Conservation (phyloP, 495 filamentous ascomycete genomes). For the Platismatia glauca region DNA sequence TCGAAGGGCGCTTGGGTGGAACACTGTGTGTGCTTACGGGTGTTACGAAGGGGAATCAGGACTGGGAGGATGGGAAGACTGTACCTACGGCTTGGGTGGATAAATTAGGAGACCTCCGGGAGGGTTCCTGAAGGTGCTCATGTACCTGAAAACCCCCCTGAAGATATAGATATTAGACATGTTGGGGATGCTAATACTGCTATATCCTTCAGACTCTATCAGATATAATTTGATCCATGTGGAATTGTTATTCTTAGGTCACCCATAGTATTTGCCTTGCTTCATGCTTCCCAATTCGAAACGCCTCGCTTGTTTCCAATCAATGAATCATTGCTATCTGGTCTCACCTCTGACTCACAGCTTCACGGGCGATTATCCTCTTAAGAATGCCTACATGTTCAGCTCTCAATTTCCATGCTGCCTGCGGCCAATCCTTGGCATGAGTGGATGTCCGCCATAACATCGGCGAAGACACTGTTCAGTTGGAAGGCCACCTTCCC, state of each 20-base stretch:
- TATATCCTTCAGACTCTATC: background rate
- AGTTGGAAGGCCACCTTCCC: constrained; percentile 55
- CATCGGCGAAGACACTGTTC: constrained; percentile 62
- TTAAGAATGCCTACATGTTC: background rate
- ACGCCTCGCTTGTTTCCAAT: constrained; percentile 4
- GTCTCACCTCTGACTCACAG: background rate
- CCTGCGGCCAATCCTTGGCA: constrained; percentile 47
- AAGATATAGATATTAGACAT: background rate
- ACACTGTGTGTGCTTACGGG: constrained; percentile 89
- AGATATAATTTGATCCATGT: background rate
- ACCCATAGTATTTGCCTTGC: background rate
- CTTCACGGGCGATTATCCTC: background rate
- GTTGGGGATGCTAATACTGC: background rate
- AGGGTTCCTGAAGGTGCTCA: background rate
- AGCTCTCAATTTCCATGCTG: constrained; percentile 20
- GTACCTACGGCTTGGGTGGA: constrained; percentile 75
- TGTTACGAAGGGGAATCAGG: constrained; percentile 68
- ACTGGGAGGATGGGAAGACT: constrained; percentile 59
- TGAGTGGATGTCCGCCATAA: constrained; percentile 68
- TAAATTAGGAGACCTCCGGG: constrained; percentile 62
- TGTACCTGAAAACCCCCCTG: background rate
- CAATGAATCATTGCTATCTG: background rate
- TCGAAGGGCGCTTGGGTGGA: constrained; percentile 83
- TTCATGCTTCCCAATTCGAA: background rate
- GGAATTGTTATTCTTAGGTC: background rate